Conservation (phyloP, 2,329 filamentous ascomycete genomes). For the Elsinoe necatrix region DNA sequence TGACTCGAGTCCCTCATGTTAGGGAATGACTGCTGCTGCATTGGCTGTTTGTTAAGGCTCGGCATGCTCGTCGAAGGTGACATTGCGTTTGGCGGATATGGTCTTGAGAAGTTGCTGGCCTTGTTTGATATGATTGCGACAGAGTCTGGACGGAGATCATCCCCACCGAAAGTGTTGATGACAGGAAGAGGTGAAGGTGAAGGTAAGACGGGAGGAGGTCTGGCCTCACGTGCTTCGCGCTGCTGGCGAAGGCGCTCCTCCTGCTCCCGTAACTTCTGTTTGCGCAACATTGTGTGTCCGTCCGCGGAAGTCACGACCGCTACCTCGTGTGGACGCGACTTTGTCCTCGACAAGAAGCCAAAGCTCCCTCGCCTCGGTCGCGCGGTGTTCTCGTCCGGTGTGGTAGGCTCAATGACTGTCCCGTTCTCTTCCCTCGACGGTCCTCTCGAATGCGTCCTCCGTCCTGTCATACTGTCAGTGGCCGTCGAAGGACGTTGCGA, state of each 20-base stretch:
- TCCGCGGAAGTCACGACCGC: constrained; percentile 15
- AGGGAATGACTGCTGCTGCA: background rate
- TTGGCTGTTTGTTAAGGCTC: constrained; percentile 8
- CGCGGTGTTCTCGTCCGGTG: background rate
- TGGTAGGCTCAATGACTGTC: background rate
- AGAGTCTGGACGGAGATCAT: constrained; percentile 54
- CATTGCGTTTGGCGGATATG: constrained; percentile 40
- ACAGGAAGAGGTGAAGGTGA: constrained; percentile 38
- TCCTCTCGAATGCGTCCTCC: constrained; percentile 10
- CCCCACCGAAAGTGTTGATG: constrained; percentile 54
- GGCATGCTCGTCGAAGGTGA: constrained; percentile 24
- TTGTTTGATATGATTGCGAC: constrained; percentile 50
- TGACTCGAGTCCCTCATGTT: background rate
- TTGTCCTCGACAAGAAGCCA: constrained; percentile 18
- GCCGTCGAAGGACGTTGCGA: constrained; percentile 13
- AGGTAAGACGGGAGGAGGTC: constrained; percentile 52
- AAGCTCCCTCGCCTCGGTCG: constrained; percentile 15
- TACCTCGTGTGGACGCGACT: constrained; percentile 17
- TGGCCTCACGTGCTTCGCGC: constrained; percentile 46
- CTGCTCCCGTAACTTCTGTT: constrained; percentile 36
- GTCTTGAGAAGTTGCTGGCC: constrained; percentile 34
- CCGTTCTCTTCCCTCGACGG: constrained; percentile 13
- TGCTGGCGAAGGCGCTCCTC: constrained; percentile 49
- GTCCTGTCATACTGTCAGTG: constrained; percentile 14
- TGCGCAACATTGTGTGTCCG: constrained; percentile 26